Base-by-base conservation (phyloP, 306 rosid species). In the Trifolium repens region DNA sequence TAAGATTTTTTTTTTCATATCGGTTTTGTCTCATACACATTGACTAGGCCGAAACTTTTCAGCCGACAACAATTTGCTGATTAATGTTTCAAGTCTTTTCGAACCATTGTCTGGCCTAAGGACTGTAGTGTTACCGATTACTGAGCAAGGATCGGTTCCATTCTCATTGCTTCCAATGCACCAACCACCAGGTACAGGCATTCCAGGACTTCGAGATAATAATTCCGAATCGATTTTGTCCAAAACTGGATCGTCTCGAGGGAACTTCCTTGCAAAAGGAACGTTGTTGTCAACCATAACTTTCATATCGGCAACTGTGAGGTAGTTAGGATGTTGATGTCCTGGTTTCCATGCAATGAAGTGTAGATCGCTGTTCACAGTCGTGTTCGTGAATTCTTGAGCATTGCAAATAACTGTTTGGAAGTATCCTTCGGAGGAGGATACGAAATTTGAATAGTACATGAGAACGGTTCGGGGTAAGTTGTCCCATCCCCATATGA, bases 401-500 rank as follows among this genome's bases (percentile, higher is more conserved):
- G 99, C 98, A 8, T 96, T 96, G 79, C 99, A 96, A 27, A 96
- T 80, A 62, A 96, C 99, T 4, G 99, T 92, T 72, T 96, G 99
- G 84, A 96, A 96, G 84, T 96, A 96, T 61, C 98, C 97, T 83
- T 96, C 99, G 0, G 99, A 98, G 26, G 99, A 90, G 26, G 99
- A 96, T 81, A 96, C 75, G 81, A 96, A 96, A 80, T 96, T 96
- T 59, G 99, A 71, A 12, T 96, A 96, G 74, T 96, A 96, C 99
- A 96, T 96, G 43, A 96, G 98, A 34, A 82, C 96, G 0, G 91
- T 85, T 55, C 99, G 96, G 27, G 99, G 99, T 47, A 96, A 84
- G 84, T 96, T 96, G 85, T 96, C 99, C 99, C 99, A 96, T 78
- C 99, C 99, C 99, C 99, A 96, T 84, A 96, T 85, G 82, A 89